phyloP scores from a whole-genome alignment of 345 rosid species.

The Adansonia digitata region DNA sequence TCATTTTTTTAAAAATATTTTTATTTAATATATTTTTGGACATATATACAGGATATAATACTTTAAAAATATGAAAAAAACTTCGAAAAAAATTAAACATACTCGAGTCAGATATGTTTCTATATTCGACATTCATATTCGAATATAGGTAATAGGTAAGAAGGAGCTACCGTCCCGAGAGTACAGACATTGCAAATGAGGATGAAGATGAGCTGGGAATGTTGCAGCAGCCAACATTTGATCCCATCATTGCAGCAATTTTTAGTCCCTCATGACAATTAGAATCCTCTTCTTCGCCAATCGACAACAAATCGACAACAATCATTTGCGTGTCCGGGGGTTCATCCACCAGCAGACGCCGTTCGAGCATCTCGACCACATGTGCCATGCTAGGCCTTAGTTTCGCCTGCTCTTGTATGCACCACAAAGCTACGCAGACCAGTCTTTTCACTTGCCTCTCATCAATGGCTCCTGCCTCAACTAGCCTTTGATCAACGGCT shows the following conservation, averaged over 20 bases:
- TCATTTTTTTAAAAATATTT: too few relatives aligned
- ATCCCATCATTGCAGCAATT: constrained; percentile 21
- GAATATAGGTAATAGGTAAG: too few relatives aligned
- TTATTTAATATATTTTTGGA: too few relatives aligned
- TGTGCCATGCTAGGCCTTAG: constrained; percentile 63
- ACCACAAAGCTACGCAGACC: constrained; percentile 70
- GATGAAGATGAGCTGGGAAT: constrained; percentile 22
- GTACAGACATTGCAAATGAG: constrained; percentile 48
- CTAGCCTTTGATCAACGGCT: constrained; percentile 53
- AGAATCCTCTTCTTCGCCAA: constrained; percentile 38
- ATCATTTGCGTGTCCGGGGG: constrained; percentile 72
- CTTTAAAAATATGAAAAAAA: too few relatives aligned
- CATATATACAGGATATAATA: too few relatives aligned
- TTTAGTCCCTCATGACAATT: constrained; percentile 1
- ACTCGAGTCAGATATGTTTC: too few relatives aligned
- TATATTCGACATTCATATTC: too few relatives aligned
- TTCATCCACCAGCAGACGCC: constrained; percentile 48
- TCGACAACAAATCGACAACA: constrained; percentile 55
- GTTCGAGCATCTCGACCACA: constrained; percentile 85
- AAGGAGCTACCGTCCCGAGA: constrained; percentile 51
- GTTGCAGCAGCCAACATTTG: constrained; percentile 18
- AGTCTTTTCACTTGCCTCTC: constrained; percentile 57
- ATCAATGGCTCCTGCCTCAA: constrained; percentile 38
- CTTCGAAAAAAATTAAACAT: too few relatives aligned
- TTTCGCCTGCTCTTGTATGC: constrained; percentile 68